Base-by-base conservation (phyloP, 108 stramenopile genomes). In the Seminavis robusta region DNA sequence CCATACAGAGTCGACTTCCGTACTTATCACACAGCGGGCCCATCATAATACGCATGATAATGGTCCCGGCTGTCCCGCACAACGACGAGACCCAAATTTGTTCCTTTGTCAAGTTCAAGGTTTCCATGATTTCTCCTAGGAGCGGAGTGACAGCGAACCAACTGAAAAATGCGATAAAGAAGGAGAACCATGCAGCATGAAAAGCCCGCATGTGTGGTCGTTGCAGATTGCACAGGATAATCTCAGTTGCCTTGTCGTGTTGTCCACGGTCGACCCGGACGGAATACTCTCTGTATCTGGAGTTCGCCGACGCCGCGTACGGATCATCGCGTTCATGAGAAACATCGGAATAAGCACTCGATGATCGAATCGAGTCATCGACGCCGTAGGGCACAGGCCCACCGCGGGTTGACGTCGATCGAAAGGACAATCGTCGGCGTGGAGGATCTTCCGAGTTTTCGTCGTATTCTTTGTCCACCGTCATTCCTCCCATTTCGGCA, bases 151-250 rank as follows among this genome's bases (percentile, higher is more conserved):
- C 65, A 36, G 78, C 61, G 60, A 86, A 86, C 85, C 85, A 86
- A 44, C 61, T 62, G 63, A 78, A 61, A 79, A 86, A 86, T 8
- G 84, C 84, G 21, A 45, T 56, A 68, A 84, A 84, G 66, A 84
- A 84, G 28, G 50, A 61, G 1, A 75, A 33, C 83, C 84, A 86
- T 20, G 80, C 63, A 60, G 72, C 71, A 65, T 90, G 84, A 58
- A 90, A 90, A 13, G 81, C 86, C 41, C 90, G 73, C 87, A 84
- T 88, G 65, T 88, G 86, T 13, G 86, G 86, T 17, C 81, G 79
- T 23, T 44, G 49, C 43, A 75, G 69, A 26, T 47, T 75, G n/a
- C n/a, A n/a, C 83, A 84, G 9, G 69, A 66, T 52, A 47, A 58
- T 37, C 36, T 37, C 36, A 11, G 13, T 9, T 11, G 36, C 36